phyloP scores from a whole-genome alignment of 106 monocot genomes.

The Phalaenopsis equestris region DNA sequence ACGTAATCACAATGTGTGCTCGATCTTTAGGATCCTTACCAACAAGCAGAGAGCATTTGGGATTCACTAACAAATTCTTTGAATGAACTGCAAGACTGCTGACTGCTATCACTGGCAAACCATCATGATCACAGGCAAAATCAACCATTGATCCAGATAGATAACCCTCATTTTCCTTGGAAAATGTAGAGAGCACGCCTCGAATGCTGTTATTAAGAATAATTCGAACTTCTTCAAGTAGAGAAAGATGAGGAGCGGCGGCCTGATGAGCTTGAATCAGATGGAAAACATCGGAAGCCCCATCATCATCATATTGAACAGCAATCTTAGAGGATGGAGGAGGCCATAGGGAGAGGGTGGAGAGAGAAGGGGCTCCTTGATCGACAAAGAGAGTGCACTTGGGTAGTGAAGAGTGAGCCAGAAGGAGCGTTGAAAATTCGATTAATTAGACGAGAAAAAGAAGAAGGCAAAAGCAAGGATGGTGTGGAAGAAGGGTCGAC shows the following conservation, averaged over 20 bases:
- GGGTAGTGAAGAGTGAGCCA: not conserved
- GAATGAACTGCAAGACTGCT: constrained; percentile 88
- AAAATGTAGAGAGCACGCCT: constrained; percentile 69
- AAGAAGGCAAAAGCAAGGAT: not conserved
- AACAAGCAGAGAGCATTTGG: constrained; percentile 87
- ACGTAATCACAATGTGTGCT: constrained; percentile 71
- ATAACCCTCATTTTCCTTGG: constrained; percentile 68
- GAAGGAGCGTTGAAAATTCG: not conserved
- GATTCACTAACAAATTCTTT: constrained; percentile 81
- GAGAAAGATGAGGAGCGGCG: constrained; percentile 50
- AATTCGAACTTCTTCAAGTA: constrained; percentile 58
- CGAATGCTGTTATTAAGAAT: constrained; percentile 39
- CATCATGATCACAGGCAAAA: constrained; percentile 78
- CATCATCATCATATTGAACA: constrained; percentile 15
- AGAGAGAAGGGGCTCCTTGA: constrained; percentile 6
- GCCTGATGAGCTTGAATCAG: constrained; percentile 49
- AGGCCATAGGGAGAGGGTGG: constrained; percentile 22
- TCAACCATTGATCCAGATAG: constrained; percentile 93
- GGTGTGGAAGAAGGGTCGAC: not conserved
- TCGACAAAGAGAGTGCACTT: not conserved
- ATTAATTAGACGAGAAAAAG: not conserved
- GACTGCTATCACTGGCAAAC: constrained; percentile 69
- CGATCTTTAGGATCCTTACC: constrained; percentile 88
- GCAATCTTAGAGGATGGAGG: constrained; percentile 24
- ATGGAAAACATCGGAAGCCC: constrained; percentile 21